phyloP scores from a whole-genome alignment of 2,329 filamentous ascomycete species.

The Pseudocercospora fuligena region DNA sequence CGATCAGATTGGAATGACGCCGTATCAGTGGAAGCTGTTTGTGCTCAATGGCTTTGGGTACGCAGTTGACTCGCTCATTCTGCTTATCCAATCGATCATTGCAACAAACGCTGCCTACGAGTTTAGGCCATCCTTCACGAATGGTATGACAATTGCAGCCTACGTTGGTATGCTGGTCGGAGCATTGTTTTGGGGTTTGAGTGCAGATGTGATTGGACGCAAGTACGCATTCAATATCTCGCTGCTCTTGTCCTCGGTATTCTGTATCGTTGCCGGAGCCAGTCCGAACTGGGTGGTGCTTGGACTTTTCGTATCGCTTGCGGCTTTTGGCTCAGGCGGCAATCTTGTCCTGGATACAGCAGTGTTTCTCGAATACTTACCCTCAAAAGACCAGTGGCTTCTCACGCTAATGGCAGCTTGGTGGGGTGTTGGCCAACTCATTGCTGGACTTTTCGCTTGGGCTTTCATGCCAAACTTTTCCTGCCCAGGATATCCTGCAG shows the following conservation, averaged over 20 bases:
- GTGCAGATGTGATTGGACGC: conserved; percentile 70
- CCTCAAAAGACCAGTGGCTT: conserved; percentile 66
- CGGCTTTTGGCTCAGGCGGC: conserved; percentile 68
- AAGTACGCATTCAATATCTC: conserved; percentile 71
- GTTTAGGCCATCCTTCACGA: conserved; percentile 59
- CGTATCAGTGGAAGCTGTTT: conserved; percentile 63
- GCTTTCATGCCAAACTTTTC: conserved; percentile 57
- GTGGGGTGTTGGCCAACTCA: conserved; percentile 59
- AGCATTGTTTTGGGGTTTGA: conserved; percentile 71
- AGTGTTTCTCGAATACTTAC: conserved; percentile 63
- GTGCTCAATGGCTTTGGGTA: conserved; percentile 67
- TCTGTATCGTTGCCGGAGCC: conserved; percentile 68
- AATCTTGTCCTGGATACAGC: conserved; percentile 68
- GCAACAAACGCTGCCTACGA: conserved; percentile 63
- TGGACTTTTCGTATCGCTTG: conserved; percentile 66
- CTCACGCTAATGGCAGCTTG: conserved; percentile 65
- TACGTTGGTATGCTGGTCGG: conserved; percentile 62
- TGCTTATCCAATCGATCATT: conserved; percentile 68
- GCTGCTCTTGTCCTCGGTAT: conserved; percentile 65
- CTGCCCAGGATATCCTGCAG: conserved; percentile 46
- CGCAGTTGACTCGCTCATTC: conserved; percentile 61
- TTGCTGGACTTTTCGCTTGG: conserved; percentile 61
- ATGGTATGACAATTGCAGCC: conserved; percentile 64
- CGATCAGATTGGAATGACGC: conserved; percentile 59
- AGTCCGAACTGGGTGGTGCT: conserved; percentile 70